Evolutionary conservation across 2,329 filamentous ascomycete species (phyloP), one percentile per base, ranked within the genome.

Genomic region (Delphinella strobiligena): DNA sequence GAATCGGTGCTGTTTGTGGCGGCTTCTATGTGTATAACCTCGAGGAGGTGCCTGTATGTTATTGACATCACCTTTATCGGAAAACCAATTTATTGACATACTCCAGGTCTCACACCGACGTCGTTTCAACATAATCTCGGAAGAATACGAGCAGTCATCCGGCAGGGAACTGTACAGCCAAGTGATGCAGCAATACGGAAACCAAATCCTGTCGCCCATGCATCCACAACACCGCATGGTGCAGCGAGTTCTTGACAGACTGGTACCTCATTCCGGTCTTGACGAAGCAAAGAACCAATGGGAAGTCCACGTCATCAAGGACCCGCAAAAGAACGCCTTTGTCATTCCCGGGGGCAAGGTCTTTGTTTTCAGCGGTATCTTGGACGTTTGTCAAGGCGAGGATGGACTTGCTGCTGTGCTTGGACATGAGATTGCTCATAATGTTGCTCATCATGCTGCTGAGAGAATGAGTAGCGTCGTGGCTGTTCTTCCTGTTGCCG

Each of bases 341-440:
- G 82, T 89, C 1, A 69, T 86, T 4, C 82, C 83, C 0, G 82
- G 58, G 4, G 82, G 82, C 17, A 86, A 87, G 51, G 82, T 89
- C 1, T 88, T 88, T 54, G 82, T 89, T 2, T 81, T 77, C 53
- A 80, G 75, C 46, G 82, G 83, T 29, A 76, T 89, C 22, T 59
- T 88, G 39, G 68, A 71, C n/a, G 62, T 85, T 16, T 80, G 79
- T 43, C 55, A 68, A 38, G 76, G 66, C 50, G 80, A 86, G 41
- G 73, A 80, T 53, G 78, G 76, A 3, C 65, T 89, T 18, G 83
- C 83, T 4, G 75, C 82, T 1, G 80, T 89, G 2, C 65, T 89
- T 11, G 80, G 81, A 11, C 83, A 88, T 59, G 83, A 88, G 62
- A 83, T 88, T 45, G 80, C 82, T 14, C 83, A 89, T 54, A 82